Evolutionary conservation across 331 rosid genomes (phyloP).

Genomic region (Stylosanthes scabra): DNA sequence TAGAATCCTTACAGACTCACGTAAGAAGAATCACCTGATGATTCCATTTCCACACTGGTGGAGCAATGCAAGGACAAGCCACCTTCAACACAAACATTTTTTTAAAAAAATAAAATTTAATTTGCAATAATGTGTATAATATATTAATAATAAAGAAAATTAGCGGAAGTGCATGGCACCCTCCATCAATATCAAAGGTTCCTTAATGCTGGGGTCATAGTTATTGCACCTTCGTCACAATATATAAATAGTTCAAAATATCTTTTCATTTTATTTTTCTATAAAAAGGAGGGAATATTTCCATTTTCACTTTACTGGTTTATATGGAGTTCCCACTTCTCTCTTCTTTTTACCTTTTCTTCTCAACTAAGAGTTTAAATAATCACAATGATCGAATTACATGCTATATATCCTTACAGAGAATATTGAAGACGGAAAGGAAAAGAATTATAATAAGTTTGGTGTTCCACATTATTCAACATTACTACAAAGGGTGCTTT

Average conservation of each 20-base stretch:
- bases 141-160: conserved; percentile 8
- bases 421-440: too few species aligned
- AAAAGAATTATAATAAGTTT: too few species aligned
- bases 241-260: conserved; percentile 15
- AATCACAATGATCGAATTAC: neutral
- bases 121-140: too few species aligned
- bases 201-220: conserved; percentile 53
- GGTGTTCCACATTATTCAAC: too few species aligned
- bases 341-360: neutral
- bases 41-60: conserved; percentile 43
- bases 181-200: conserved; percentile 41
- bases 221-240: conserved; percentile 37
- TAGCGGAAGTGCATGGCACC: neutral
- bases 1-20: conserved; percentile 56
- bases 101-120: too few species aligned
- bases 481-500: neutral
- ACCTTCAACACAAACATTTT: neutral
- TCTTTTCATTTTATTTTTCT: neutral
- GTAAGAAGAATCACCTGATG: conserved; percentile 53
- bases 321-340: conserved; percentile 42
- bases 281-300: conserved; percentile 1
- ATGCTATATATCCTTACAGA: neutral
- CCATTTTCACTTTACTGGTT: conserved; percentile 40
- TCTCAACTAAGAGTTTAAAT: conserved; percentile 12
- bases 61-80: conserved; percentile 13